Evolutionary conservation across 768 basidiomycete genomes (phyloP), one percentile per base, ranked within the genome.

Genomic region (Naganishia kalamii): DNA sequence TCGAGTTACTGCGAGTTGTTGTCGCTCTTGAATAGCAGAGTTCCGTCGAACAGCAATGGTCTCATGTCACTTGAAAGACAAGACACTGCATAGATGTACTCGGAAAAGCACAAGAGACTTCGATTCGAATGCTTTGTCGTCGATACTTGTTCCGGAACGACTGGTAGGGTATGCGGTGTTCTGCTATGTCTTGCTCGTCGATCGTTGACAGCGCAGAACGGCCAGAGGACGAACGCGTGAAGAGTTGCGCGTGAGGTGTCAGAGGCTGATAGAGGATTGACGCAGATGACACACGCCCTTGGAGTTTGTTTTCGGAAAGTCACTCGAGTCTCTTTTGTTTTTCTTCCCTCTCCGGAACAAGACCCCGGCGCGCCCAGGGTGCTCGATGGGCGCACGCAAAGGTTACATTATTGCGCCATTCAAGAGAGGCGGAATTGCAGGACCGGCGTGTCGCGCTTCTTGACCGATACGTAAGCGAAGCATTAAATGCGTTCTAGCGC

Each of bases 1-100:
- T n/a, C n/a, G n/a, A n/a, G n/a, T n/a, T n/a, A n/a, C n/a, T n/a
- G n/a, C n/a, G n/a, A n/a, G n/a, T n/a, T n/a, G n/a, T n/a, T n/a
- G n/a, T n/a, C n/a, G n/a, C n/a, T n/a, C 13, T 44, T n/a, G 43
- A 11, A 6, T 6, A 44, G 5, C 13, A 6, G 19, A 5, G 6
- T 44, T 44, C 43, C 43, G 43, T 44, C 19, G 43, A n/a, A n/a
- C 43, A 57, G 27, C 48, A 19, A 25, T 37, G 23, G 54, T 57
- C 30, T 57, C 54, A 57, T 12, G 21, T 57, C 54, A 40, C 40
- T 57, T 57, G 33, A 57, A 27, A 57, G 54, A 57, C 54, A 57
- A 41, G 21, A 35, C 54, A 57, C 35, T 41, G 5, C 12, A 37
- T 52, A 35, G 37, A 40, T 35, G 8, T 57, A 37, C 37, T 57